Conservation (phyloP, 306 rosid species). For the Ormosia semicastrata region DNA sequence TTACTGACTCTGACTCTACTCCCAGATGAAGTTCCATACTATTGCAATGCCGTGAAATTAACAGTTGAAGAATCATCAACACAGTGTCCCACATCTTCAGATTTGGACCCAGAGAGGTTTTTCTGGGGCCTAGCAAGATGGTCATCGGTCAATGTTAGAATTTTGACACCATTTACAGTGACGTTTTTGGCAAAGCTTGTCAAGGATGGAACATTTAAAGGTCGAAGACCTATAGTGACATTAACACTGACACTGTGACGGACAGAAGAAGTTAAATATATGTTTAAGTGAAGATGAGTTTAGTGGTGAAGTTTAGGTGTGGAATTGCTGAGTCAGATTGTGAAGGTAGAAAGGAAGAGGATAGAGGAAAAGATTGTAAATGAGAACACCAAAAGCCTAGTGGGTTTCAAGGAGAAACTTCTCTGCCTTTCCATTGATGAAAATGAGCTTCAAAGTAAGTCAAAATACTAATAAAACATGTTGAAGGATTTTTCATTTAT, state of each 20-base stretch:
- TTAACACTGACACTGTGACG: background rate
- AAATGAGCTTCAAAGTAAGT: background rate
- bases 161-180: conserved; percentile 31
- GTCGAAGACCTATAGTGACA: conserved; percentile 17
- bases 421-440: conserved; percentile 72
- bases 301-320: conserved; percentile 47
- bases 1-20: background rate
- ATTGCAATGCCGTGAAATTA: conserved; percentile 34
- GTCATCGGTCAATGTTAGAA: conserved; percentile 39
- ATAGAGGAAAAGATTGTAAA: conserved; percentile 69
- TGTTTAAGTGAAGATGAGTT: conserved; percentile 49
- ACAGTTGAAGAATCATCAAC: conserved; percentile 21
- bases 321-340: conserved; percentile 57
- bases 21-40: conserved; percentile 14
- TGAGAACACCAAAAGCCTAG: conserved; percentile 61
- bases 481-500: background rate
- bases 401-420: conserved; percentile 80
- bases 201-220: conserved; percentile 37
- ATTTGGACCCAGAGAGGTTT: conserved; percentile 33
- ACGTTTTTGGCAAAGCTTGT: conserved; percentile 37
- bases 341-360: conserved; percentile 56
- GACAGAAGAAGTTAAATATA: conserved; percentile 25
- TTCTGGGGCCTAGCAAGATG: conserved; percentile 39
- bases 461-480: too few species aligned
- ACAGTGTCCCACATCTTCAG: conserved; percentile 31